Evolutionary conservation across 352 stramenopile genomes (phyloP).

Genomic region (Phytophthora brassicae): DNA sequence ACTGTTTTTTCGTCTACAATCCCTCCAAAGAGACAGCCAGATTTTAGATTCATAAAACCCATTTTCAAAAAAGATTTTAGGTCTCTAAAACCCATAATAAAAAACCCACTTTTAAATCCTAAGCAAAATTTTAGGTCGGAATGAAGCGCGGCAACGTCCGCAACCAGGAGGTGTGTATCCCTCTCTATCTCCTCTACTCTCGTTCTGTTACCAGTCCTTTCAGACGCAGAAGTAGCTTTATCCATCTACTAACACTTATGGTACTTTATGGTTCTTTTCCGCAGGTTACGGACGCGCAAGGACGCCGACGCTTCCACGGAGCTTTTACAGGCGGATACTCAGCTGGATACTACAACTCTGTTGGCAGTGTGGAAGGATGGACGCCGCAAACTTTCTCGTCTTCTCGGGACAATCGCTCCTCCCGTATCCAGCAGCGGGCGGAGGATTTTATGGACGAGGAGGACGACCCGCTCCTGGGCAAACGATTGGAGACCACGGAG

Average conservation of each 20-base stretch:
- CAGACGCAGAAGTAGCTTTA: no score
- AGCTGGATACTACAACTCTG: constrained; percentile 94
- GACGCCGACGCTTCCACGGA: constrained; percentile 88
- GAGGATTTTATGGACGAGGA: constrained; percentile 96
- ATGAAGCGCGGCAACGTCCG: constrained; percentile 58
- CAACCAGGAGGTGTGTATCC: constrained; percentile 56
- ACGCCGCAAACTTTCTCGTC: constrained; percentile 80
- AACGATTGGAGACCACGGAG: constrained; percentile 67
- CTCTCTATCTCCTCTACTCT: constrained; percentile 1
- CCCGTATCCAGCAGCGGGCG: constrained; percentile 53
- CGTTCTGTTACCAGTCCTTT: background rate
- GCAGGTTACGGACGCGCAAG: constrained; percentile 74
- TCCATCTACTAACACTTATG: background rate
- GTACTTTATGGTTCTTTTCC: background rate
- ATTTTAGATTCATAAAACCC: background rate
- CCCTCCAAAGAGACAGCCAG: background rate
- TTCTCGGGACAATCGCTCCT: constrained; percentile 52
- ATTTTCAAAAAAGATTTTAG: background rate
- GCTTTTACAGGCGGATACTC: constrained; percentile 94
- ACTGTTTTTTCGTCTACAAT: background rate
- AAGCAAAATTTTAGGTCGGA: background rate
- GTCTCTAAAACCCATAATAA: background rate
- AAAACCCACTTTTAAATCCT: no score
- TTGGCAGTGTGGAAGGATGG: constrained; percentile 90
- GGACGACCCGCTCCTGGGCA: constrained; percentile 88